Base-by-base conservation (phyloP, 306 rosid genomes). In the Vigna radiata region DNA sequence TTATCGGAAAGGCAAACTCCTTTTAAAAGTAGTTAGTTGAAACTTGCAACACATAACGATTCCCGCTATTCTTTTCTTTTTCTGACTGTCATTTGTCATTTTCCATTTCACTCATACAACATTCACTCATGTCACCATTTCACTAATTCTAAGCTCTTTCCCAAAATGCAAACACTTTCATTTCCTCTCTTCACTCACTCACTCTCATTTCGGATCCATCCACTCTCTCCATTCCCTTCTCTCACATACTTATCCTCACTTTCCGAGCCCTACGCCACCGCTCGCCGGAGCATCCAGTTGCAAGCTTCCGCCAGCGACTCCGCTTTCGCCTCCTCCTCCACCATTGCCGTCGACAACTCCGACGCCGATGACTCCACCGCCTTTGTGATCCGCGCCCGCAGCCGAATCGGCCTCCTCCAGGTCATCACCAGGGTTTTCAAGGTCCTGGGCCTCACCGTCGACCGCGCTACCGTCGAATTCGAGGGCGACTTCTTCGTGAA, bases 351-450 rank as follows among this genome's bases (percentile, higher is more conserved):
- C 5, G 87, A 85, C 7, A 83, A 83, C 36, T 74, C 90, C 77
- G 77, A 75, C 7, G 49, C 68, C 33, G 23, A n/a, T 31, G 76
- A 81, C 18, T 77, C 81, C 77, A 90, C 96, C 43, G 81, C 79
- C 6, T 86, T 88, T 83, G 87, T 86, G 47, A 86, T 90, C 75
- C 90, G 90, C 0, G 88, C 92, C 37, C 88, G 87, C 37, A 88
- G 82, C 83, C 85, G 87, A 50, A 90, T 88, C 72, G 92, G 96
- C 37, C 90, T 90, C 48, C 92, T 90, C 75, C 90, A 85, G 74
- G 81, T 90, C 77, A 85, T 88, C 77, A 80, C 90, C 72, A 86
- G 89, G 72, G 91, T 88, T 53, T 90, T 90, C 86, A 83, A 79
- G 65, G 87, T 88, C 86, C 92, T 90, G 75, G 89, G 92, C 52